These are phyloP conservation scores for Apiospora hydei DNA, from an alignment of 2,329 filamentous ascomycete genomes.

Conservation along the genomic window DNA sequence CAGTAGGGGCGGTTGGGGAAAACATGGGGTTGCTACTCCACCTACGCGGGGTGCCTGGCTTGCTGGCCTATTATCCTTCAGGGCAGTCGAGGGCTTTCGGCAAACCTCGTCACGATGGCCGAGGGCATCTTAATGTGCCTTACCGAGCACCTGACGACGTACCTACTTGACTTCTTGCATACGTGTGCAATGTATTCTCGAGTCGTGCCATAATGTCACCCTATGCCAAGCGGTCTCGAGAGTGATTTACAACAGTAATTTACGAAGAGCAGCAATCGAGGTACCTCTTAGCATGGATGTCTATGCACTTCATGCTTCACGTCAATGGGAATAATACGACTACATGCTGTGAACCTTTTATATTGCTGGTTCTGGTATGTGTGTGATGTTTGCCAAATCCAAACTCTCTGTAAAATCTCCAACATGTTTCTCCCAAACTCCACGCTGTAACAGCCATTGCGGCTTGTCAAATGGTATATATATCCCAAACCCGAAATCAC, in stretches of 20 bases:
- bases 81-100: not conserved
- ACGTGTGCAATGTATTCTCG: not conserved
- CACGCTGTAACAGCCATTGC: not conserved
- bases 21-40: conserved; percentile 12
- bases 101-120: conserved; percentile 17
- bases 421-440: not conserved
- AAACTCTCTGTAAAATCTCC: not conserved
- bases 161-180: not conserved
- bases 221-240: not conserved
- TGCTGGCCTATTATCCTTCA: not conserved
- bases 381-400: not conserved
- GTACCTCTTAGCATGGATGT: not conserved
- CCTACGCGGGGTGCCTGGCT: conserved; percentile 14
- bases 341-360: not conserved
- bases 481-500: not conserved
- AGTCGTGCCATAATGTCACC: not conserved
- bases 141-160: not conserved
- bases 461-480: not conserved
- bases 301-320: not conserved
- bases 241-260: too few species aligned
- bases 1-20: conserved; percentile 19
- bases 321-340: not conserved
- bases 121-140: not conserved
- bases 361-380: not conserved
- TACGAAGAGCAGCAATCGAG: too few species aligned